A percentile compares a stretch with the other conserved stretches of the same genome.
These are phyloP conservation scores for Pseudonitzschia multistriata DNA, from an alignment of 108 stramenopile species.

Conservation along the genomic window DNA sequence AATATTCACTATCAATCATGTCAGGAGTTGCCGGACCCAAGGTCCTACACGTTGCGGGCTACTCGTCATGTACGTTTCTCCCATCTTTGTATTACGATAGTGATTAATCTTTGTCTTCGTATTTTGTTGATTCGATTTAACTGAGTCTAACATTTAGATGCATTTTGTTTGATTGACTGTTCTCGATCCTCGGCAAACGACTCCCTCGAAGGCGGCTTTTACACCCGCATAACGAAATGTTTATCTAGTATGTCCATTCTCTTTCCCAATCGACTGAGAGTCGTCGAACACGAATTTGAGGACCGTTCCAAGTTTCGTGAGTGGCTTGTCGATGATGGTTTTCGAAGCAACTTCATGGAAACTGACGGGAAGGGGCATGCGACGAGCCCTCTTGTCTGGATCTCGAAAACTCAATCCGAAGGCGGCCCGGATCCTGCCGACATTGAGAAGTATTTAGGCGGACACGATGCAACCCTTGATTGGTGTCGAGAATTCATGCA, in stretches of 20 bases:
- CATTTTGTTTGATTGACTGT: neutral
- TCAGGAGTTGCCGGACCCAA: conserved; percentile 24
- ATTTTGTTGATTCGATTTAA: neutral
- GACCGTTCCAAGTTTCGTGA: conserved; percentile 66
- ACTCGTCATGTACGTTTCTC: conserved; percentile 30
- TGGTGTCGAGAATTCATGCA: conserved; percentile 69
- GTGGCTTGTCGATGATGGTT: conserved; percentile 74
- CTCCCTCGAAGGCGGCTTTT: conserved; percentile 70
- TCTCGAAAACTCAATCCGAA: conserved; percentile 22
- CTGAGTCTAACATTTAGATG: neutral
- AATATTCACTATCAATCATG: neutral
- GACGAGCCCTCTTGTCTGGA: conserved; percentile 75
- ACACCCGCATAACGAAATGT: conserved; percentile 63
- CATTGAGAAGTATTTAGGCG: conserved; percentile 73
- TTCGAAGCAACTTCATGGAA: conserved; percentile 46
- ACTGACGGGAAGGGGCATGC: conserved; percentile 44
- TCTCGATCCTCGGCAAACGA: neutral
- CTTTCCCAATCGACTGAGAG: conserved; percentile 65
- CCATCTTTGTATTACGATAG: neutral
- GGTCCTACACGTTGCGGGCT: conserved; percentile 50
- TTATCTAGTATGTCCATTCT: conserved; percentile 75
- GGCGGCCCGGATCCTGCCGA: conserved; percentile 39
- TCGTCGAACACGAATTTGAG: conserved; percentile 72
- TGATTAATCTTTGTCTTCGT: neutral
- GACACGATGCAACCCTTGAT: conserved; percentile 74